Evolutionary conservation across 768 basidiomycete species (phyloP).

Genomic region (Gloeostereum incarnatum): DNA sequence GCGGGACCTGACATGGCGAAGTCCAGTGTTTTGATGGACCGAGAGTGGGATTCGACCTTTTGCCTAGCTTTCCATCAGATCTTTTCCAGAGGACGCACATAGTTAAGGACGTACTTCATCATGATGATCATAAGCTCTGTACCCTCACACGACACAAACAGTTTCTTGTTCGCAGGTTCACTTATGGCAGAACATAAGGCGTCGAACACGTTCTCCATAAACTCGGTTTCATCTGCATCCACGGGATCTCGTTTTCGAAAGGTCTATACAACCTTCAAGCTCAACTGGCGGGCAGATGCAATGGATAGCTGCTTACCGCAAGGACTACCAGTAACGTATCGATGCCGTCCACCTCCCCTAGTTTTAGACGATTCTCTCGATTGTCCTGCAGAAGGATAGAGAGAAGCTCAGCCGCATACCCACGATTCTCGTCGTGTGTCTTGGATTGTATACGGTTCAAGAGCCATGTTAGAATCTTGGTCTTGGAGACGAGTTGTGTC

Average conservation of each 20-base stretch:
- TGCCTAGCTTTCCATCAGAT: constrained; percentile 48
- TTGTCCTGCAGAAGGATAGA: constrained; percentile 82
- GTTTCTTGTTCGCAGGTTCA: constrained; percentile 68
- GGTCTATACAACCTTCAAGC: constrained; percentile 40
- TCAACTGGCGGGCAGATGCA: constrained; percentile 6
- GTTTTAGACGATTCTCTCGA: constrained; percentile 52
- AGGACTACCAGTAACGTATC: constrained; percentile 68
- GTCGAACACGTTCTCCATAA: constrained; percentile 97
- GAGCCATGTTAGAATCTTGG: constrained; percentile 71
- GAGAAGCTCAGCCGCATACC: constrained; percentile 90
- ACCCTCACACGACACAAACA: constrained; percentile 87
- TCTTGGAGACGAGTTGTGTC: constrained; percentile 59
- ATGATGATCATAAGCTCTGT: constrained; percentile 96
- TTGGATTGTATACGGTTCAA: constrained; percentile 66
- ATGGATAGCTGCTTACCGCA: constrained; percentile 49
- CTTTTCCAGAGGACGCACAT: constrained; percentile 1
- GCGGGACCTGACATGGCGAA: constrained; percentile 79
- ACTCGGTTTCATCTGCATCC: constrained; percentile 88
- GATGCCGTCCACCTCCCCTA: constrained; percentile 71
- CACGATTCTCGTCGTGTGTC: constrained; percentile 80
- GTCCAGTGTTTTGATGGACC: constrained; percentile 86
- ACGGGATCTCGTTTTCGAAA: constrained; percentile 79
- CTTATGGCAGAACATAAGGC: constrained; percentile 76
- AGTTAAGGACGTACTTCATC: constrained; percentile 66
- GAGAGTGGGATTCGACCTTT: constrained; percentile 69